Conservation (phyloP, 805 yeast genomes). For the Metschnikowia cubensis region DNA sequence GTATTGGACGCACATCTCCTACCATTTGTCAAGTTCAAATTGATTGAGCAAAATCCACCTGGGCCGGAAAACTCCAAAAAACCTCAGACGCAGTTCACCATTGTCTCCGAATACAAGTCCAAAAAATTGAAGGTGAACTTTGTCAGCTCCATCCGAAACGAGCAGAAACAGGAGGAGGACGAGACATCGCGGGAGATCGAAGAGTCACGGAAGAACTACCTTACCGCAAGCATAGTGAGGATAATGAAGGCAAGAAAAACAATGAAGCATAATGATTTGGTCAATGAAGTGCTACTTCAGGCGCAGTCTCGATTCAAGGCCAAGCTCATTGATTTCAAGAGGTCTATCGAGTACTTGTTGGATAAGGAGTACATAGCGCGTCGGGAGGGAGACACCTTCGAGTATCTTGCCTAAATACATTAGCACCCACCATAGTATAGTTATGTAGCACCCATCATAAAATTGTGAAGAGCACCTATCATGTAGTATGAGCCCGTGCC, state of each 20-base stretch:
- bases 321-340: slow-evolving; percentile 78
- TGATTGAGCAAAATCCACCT: slow-evolving; percentile 63
- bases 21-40: slow-evolving; percentile 75
- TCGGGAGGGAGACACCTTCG: slow-evolving; percentile 67
- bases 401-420: slow-evolving; percentile 62
- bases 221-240: slow-evolving; percentile 92
- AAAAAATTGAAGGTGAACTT: slow-evolving; percentile 82
- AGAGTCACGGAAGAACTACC: slow-evolving; percentile 78
- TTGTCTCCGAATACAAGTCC: slow-evolving; percentile 79
- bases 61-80: slow-evolving; percentile 48
- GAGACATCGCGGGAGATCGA: slow-evolving; percentile 78
- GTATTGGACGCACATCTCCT: slow-evolving; percentile 70
- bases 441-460: neutral
- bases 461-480: neutral
- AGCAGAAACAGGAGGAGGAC: slow-evolving; percentile 63
- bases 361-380: slow-evolving; percentile 84
- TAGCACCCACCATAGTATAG: too few species aligned
- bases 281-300: slow-evolving; percentile 85
- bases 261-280: slow-evolving; percentile 71
- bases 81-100: slow-evolving; percentile 55
- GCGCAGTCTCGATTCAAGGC: slow-evolving; percentile 82
- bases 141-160: slow-evolving; percentile 54
- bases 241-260: slow-evolving; percentile 92
- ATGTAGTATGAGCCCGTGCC: too few species aligned
- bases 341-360: slow-evolving; percentile 77